These are phyloP conservation scores for Tanozyma kutaoensis DNA, from an alignment of 805 yeast species.

Conservation along the genomic window DNA sequence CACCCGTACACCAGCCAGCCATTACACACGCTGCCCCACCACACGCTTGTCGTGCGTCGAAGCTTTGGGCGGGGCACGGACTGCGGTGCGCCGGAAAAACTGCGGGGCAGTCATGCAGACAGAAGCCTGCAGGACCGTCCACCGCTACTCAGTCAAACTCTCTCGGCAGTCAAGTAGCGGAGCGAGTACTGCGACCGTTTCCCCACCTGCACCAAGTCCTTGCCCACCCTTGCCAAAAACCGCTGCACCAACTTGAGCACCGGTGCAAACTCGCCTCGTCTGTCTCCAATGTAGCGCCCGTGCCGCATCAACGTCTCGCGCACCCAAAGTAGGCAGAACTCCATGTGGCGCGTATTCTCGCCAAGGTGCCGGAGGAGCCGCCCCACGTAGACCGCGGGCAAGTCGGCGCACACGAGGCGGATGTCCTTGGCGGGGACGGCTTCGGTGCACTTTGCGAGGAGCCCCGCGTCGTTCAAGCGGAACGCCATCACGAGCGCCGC, in stretches of 20 bases:
- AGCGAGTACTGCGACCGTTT: no score
- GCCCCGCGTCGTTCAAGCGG: slow-evolving; percentile 70
- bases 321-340: slow-evolving; percentile 76
- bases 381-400: slow-evolving; percentile 69
- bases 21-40: no score
- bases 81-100: no score
- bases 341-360: slow-evolving; percentile 64
- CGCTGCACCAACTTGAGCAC: slow-evolving; percentile 61
- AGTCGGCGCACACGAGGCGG: slow-evolving; percentile 44
- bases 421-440: slow-evolving; percentile 60
- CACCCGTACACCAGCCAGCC: no score
- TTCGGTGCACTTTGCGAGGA: slow-evolving; percentile 67
- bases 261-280: slow-evolving; percentile 50
- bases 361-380: slow-evolving; percentile 61
- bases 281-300: slow-evolving; percentile 57
- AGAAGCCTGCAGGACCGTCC: no score
- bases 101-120: no score
- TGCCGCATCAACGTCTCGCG: slow-evolving; percentile 54
- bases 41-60: no score
- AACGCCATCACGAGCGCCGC: slow-evolving; percentile 86
- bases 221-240: slow-evolving; percentile 60
- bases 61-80: no score
- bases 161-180: no score
- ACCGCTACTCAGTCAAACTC: no score
- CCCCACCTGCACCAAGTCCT: slow-evolving; percentile 49